Conservation (phyloP, 208 protist species). For the Tritrichomonas foetus region DNA sequence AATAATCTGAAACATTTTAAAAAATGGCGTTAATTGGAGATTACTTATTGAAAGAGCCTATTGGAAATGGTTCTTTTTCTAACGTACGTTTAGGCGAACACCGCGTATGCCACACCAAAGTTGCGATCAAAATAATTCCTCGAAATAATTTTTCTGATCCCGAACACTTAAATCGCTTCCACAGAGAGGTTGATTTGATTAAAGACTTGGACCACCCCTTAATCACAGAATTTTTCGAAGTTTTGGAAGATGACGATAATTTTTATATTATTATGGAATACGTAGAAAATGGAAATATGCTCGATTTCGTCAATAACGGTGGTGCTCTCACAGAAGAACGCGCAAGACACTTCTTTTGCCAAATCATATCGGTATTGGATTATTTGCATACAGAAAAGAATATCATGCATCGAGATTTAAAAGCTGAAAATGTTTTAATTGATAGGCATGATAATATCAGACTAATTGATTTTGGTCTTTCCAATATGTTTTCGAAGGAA, state of each 20-base stretch:
- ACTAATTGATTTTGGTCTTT: background rate
- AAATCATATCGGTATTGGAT: slow-evolving; percentile 42
- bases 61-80: background rate
- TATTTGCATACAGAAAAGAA: slow-evolving; percentile 16
- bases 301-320: slow-evolving; percentile 43
- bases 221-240: background rate
- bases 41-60: background rate
- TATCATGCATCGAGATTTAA: background rate
- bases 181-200: background rate
- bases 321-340: slow-evolving; percentile 34
- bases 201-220: background rate
- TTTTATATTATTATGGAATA: slow-evolving; percentile 44
- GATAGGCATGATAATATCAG: background rate
- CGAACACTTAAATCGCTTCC: background rate
- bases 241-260: background rate
- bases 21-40: background rate
- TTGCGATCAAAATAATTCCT: background rate
- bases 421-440: background rate
- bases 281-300: slow-evolving; percentile 41
- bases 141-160: background rate
- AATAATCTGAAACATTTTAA: background rate
- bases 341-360: background rate
- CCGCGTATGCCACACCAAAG: background rate
- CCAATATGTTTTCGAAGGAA: background rate
- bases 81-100: background rate